Conservation (phyloP, 2,329 filamentous ascomycete genomes). For the Cercospora sojina region DNA sequence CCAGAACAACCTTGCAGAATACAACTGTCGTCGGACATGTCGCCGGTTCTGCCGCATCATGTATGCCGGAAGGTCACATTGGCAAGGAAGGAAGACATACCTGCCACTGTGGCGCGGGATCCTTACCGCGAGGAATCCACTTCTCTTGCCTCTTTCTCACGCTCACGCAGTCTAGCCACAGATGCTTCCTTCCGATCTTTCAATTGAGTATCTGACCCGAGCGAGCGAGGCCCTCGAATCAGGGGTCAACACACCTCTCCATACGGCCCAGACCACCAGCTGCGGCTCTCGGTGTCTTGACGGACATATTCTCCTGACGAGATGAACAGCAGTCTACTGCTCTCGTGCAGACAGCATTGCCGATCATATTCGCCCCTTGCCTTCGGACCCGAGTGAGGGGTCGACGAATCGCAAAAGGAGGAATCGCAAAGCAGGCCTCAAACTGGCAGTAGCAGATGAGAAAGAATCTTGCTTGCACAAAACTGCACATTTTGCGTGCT, state of each 20-base stretch:
- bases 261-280: neutral
- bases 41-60: neutral
- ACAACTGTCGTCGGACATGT: neutral
- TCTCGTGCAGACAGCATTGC: neutral
- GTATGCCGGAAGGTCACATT: neutral
- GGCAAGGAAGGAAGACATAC: neutral
- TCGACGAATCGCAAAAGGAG: neutral
- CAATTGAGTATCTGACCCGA: neutral
- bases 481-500: neutral
- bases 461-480: neutral
- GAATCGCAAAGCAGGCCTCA: neutral
- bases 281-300: constrained; percentile 1
- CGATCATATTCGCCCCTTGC: neutral
- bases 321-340: neutral
- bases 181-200: neutral
- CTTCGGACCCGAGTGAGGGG: neutral
- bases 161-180: neutral
- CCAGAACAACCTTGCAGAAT: neutral
- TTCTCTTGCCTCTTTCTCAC: neutral
- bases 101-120: neutral
- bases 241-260: neutral
- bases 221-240: neutral
- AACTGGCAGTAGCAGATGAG: neutral
- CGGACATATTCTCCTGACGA: neutral
- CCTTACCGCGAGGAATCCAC: neutral